Evolutionary conservation across 73 alveolate species (phyloP).

Genomic region (Paramecium sexaurelia): DNA sequence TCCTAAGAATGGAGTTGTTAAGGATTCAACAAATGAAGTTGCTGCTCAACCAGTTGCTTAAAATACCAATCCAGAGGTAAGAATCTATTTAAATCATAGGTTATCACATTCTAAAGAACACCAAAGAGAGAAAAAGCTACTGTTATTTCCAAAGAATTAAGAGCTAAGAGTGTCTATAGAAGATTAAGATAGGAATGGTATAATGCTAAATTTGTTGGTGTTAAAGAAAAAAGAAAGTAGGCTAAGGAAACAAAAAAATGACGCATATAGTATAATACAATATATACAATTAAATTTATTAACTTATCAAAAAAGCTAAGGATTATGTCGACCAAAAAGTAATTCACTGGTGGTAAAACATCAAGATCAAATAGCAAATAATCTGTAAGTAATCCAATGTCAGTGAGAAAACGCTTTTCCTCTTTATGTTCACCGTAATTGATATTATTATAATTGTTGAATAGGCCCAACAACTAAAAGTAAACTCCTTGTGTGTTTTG

Average conservation of each 20-base stretch:
- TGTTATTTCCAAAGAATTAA: constrained; percentile 45
- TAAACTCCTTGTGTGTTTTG: constrained; percentile 40
- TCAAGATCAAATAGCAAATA: constrained; percentile 49
- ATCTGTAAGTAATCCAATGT: not conserved
- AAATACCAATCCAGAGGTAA: constrained; percentile 48
- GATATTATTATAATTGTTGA: not conserved
- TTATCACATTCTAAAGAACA: constrained; percentile 39
- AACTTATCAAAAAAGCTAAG: not conserved
- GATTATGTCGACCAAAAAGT: not conserved
- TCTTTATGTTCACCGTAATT: constrained; percentile 36
- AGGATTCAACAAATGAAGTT: constrained; percentile 64
- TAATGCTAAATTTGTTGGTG: constrained; percentile 55
- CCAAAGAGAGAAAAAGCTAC: constrained; percentile 43
- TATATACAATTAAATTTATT: not conserved
- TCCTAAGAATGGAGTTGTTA: constrained; percentile 91
- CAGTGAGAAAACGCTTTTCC: constrained; percentile 19
- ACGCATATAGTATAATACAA: constrained; percentile 21
- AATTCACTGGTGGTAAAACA: constrained; percentile 24
- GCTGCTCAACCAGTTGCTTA: constrained; percentile 32
- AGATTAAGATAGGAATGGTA: constrained; percentile 56
- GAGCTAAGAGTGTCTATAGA: constrained; percentile 23
- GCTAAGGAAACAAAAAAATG: not conserved
- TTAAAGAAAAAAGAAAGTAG: constrained; percentile 28
- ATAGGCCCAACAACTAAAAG: constrained; percentile 1
- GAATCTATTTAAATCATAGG: not conserved